Conservation (phyloP, 441 rosid genomes). For the Adansonia rubrostipa region DNA sequence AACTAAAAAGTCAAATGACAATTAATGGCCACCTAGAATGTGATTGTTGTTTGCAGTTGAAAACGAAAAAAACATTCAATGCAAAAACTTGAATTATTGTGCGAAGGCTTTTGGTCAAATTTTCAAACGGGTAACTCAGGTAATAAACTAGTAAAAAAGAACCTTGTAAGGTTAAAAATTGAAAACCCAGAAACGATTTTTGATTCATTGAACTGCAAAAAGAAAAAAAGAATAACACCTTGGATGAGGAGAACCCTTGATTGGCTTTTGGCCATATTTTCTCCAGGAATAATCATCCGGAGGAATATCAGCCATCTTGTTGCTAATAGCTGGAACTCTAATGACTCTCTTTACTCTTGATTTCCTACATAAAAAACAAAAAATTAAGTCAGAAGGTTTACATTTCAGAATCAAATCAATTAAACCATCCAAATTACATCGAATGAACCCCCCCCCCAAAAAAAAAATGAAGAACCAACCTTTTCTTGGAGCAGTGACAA, state of each 20-base stretch:
- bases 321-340: slow-evolving; percentile 65
- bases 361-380: slow-evolving; percentile 41
- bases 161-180: neutral
- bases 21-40: no score
- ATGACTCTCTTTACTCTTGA: slow-evolving; percentile 53
- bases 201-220: neutral
- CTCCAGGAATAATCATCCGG: slow-evolving; percentile 71
- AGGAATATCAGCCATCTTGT: slow-evolving; percentile 71
- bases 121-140: no score
- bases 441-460: neutral
- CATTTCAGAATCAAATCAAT: neutral
- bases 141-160: no score
- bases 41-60: no score
- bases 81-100: no score
- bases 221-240: slow-evolving; percentile 41
- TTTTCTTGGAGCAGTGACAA: slow-evolving; percentile 77
- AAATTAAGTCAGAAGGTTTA: neutral
- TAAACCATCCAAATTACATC: neutral
- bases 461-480: slow-evolving; percentile 37
- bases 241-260: slow-evolving; percentile 81
- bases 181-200: neutral
- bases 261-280: slow-evolving; percentile 77
- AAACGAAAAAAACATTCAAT: no score
- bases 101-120: no score
- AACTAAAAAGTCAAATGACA: no score